Base-by-base conservation (phyloP, 495 filamentous ascomycete species). In the Pyrenopolyporus hunteri region DNA sequence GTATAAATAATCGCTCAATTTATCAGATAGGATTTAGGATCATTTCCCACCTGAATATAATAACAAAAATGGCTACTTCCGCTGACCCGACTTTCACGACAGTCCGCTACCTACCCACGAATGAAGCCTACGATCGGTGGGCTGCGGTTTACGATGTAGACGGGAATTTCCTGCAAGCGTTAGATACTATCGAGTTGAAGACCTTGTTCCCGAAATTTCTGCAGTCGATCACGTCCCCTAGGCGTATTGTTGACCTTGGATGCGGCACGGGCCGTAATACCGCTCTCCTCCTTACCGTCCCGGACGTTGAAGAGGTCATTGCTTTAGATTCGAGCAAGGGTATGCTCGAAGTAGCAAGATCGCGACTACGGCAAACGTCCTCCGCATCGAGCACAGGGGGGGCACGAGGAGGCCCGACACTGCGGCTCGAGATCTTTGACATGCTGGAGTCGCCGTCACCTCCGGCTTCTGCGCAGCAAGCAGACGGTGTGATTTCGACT, bases 181-280 rank as follows among this genome's bases (percentile, higher is more conserved):
- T 89, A 26, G 89, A 92, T 66, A 83, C 82, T 26, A 66, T 82
- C 31, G 80, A 87, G 67, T 78, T 89, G 66, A 63, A 59, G 8
- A 55, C 66, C 1, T 64, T 88, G 1, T 75, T 91, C 19, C 86
- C 87, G 1, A 49, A 57, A 0, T 81, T 89, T 47, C 64, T 88
- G 8, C 39, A 62, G 1, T 66, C 43, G 3, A 65, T 82, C n/a
- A 29, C 52, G 9, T 57, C 55, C 3, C 33, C 62, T 9, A 66
- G 63, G 69, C 77, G 69, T 40, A 49, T 87, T 6, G 68, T 83
- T 43, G 81, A 89, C 57, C 73, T 90, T 5, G 89, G 88, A 11
- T 89, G 86, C 59, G 88, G 87, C 5, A 92, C 88, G 0, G 87
- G 87, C 14, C 78, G 88, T 20, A 90, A 88, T 57, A 90, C 87